phyloP scores from a whole-genome alignment of 257 asterid genomes.

The Apocynum venetum region DNA sequence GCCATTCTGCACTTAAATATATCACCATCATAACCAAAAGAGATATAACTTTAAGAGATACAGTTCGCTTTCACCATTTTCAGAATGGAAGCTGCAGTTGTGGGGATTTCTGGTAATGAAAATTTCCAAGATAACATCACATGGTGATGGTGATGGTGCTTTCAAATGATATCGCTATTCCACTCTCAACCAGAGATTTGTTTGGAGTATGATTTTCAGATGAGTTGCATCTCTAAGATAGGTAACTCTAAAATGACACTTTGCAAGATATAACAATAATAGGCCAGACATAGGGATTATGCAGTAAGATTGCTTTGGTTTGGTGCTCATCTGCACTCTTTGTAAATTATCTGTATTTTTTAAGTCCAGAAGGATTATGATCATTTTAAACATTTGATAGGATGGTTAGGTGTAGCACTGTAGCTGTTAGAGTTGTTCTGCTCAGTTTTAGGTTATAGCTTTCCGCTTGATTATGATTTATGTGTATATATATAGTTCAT shows the following conservation, averaged over 20 bases:
- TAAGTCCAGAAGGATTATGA: too few species aligned
- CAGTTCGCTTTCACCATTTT: conserved; percentile 77
- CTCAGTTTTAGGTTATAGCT: too few species aligned
- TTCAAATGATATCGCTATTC: background rate
- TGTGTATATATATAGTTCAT: too few species aligned
- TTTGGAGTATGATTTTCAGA: background rate
- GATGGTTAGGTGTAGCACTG: too few species aligned
- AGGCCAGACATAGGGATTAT: too few species aligned
- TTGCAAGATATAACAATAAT: background rate
- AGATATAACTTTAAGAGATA: conserved; percentile 68
- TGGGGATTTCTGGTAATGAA: conserved; percentile 68
- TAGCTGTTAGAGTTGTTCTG: too few species aligned
- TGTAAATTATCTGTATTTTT: too few species aligned
- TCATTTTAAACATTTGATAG: too few species aligned
- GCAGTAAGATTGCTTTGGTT: too few species aligned
- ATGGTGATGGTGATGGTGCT: background rate
- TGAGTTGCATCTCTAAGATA: background rate
- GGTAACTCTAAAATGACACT: background rate
- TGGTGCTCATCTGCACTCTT: too few species aligned
- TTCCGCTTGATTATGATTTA: too few species aligned
- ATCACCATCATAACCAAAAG: conserved; percentile 45
- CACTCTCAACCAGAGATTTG: background rate
- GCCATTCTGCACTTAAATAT: conserved; percentile 61
- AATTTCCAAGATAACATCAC: background rate
- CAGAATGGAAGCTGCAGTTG: conserved; percentile 67